Base-by-base conservation (phyloP, 352 stramenopile genomes). In the Phytophthora sp. region DNA sequence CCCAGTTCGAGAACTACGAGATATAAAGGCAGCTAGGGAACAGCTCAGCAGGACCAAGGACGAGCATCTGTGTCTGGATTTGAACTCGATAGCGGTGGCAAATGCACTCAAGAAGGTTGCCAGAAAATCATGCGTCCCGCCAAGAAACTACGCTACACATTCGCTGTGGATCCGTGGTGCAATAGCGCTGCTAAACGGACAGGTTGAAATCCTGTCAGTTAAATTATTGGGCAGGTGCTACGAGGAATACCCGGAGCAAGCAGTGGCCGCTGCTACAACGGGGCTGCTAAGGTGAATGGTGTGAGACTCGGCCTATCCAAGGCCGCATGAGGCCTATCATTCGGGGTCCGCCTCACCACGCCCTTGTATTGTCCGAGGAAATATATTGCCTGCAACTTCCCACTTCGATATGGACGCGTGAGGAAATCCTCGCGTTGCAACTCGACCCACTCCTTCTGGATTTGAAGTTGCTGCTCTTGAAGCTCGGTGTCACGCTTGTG, bases 1-100 rank as follows among this genome's bases (percentile, higher is more conserved):
- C 31, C 66, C 71, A 16, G 54, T 73, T 1, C 5, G 2, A 15
- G 57, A 23, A 5, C 36, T 65, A 2, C 42, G 39, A 11, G 27
- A 65, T 4, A 46, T 65, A 6, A 23, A 21, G 2, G 2, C 36
- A 2, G 57, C 57, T 1, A 44, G 35, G 20, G 2, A 26, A 7
- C 13, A 49, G 13, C 26, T 38, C 9, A n/a, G 12, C 7, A 24
- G 24, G 3, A 23, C 29, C 7, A 38, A 45, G 15, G 0, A 11
- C 4, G 23, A 21, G 12, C 4, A 50, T 21, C 23, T 65, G 3
- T 65, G 46, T 15, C 46, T 35, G 4, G 27, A 57, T 1, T 24
- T 56, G 23, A 30, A 2, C 16, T 20, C 42, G 1, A 24, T 21
- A 5, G 3, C 20, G 2, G 41, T 62, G 1, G 29, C 31, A 3